A percentile compares a stretch with the other conserved stretches of the same genome.
Evolutionary conservation across 768 basidiomycete genomes (phyloP).

Genomic region (Rhizopogon vulgaris): DNA sequence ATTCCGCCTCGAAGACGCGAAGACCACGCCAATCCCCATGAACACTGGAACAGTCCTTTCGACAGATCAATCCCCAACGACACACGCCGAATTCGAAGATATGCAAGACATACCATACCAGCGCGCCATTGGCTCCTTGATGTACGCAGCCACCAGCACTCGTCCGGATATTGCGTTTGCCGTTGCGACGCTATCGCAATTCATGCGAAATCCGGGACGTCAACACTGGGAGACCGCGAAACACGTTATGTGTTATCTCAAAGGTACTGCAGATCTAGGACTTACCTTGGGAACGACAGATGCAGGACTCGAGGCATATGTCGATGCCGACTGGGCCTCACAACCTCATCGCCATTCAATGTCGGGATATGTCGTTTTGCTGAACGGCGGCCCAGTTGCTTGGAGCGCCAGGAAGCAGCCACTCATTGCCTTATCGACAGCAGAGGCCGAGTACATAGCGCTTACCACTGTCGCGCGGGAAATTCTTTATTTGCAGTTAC

Average conservation of each 20-base stretch:
- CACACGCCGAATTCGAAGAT: too few species aligned
- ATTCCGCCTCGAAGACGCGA: too few species aligned
- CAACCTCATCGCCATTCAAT: conserved; percentile 17
- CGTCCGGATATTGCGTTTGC: too few species aligned
- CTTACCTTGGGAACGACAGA: too few species aligned
- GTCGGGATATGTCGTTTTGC: conserved; percentile 19
- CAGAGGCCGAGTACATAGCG: conserved; percentile 15
- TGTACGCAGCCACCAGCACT: too few species aligned
- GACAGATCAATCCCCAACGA: too few species aligned
- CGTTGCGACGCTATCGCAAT: too few species aligned
- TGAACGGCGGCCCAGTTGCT: conserved; percentile 9
- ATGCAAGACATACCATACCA: too few species aligned
- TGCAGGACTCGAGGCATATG: conserved; percentile 6
- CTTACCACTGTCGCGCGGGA: not conserved
- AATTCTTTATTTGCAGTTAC: not conserved
- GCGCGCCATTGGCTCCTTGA: too few species aligned
- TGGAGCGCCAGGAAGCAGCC: conserved; percentile 15
- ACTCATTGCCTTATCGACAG: conserved; percentile 19
- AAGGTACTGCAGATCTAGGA: conserved; percentile 1
- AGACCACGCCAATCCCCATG: too few species aligned
- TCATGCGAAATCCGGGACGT: too few species aligned
- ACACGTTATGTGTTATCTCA: conserved; percentile 9
- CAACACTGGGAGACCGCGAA: not conserved
- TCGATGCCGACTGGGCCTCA: conserved; percentile 22
- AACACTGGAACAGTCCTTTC: too few species aligned